A percentile compares a stretch with the other conserved stretches of the same genome.
These are phyloP conservation scores for Rhododendron simsii DNA, from an alignment of 148 eudicot species.

Conservation along the genomic window DNA sequence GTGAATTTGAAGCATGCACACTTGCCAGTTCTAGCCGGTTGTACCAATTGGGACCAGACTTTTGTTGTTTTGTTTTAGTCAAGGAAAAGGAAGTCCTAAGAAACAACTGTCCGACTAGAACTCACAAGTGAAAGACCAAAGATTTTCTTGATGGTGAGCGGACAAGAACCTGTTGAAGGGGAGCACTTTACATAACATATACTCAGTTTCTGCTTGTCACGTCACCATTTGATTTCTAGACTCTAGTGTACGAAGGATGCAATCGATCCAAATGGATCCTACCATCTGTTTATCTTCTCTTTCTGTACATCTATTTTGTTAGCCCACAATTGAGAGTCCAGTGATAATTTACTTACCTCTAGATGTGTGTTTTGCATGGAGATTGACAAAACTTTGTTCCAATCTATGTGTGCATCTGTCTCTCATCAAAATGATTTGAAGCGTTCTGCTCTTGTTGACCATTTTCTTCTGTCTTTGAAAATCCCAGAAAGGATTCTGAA, in stretches of 20 bases:
- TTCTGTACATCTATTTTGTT: neutral
- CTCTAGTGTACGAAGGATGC: neutral
- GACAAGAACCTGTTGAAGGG: no score
- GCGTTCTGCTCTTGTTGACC: neutral
- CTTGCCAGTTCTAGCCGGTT: neutral
- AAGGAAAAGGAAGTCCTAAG: neutral
- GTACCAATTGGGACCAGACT: neutral
- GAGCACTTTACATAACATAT: neutral
- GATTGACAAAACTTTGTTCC: neutral
- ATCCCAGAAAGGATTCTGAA: constrained; percentile 54
- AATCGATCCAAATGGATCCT: neutral
- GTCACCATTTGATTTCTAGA: neutral
- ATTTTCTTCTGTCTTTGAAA: neutral
- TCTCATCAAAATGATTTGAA: neutral
- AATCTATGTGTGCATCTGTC: neutral
- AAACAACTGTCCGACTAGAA: neutral
- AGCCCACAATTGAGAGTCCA: no score
- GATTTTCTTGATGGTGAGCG: neutral
- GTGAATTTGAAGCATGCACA: neutral
- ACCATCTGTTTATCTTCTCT: neutral
- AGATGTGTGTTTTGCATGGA: neutral
- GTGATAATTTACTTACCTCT: neutral
- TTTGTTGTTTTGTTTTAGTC: neutral
- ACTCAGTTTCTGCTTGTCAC: neutral
- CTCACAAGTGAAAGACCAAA: neutral